Percentiles rank a stretch among this genome's conserved stretches.
phyloP scores from a whole-genome alignment of 192 early-diverging fungal species.

The Spizellomyces sp. region DNA sequence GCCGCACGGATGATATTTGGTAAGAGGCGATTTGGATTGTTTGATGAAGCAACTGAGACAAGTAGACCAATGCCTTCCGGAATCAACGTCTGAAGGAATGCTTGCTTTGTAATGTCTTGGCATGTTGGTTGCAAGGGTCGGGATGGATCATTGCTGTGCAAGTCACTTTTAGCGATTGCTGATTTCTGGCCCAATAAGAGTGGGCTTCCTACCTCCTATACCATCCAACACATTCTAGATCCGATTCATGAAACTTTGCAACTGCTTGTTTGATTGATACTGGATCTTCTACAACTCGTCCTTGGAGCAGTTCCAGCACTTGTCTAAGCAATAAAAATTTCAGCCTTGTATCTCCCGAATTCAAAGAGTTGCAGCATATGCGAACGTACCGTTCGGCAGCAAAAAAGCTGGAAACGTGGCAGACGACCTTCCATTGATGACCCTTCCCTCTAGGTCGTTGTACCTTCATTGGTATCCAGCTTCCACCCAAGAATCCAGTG shows the following conservation, averaged over 20 bases:
- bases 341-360: too few species aligned
- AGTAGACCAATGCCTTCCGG: slow-evolving; percentile 29
- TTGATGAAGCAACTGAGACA: slow-evolving; percentile 16
- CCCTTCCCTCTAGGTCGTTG: background rate
- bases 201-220: slow-evolving; percentile 19
- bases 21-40: slow-evolving; percentile 31
- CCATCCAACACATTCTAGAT: slow-evolving; percentile 35
- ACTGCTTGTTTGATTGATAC: slow-evolving; percentile 18
- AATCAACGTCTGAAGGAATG: slow-evolving; percentile 24
- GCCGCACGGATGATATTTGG: slow-evolving; percentile 15
- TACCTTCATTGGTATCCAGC: slow-evolving; percentile 8
- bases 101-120: slow-evolving; percentile 29
- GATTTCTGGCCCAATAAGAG: too few species aligned
- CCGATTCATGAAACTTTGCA: slow-evolving; percentile 22
- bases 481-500: slow-evolving; percentile 31
- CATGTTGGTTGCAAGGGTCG: slow-evolving; percentile 28
- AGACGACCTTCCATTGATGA: slow-evolving; percentile 12
- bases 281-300: slow-evolving; percentile 15
- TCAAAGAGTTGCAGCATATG: too few species aligned
- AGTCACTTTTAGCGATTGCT: background rate
- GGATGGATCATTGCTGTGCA: slow-evolving; percentile 19
- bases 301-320: slow-evolving; percentile 17
- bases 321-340: background rate
- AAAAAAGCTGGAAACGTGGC: slow-evolving; percentile 22
- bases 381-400: slow-evolving; percentile 4